Percentiles rank a stretch among this genome's conserved stretches.
These are phyloP conservation scores for Chlorella ohadii DNA, from an alignment of 139 green algal species.

Conservation along the genomic window DNA sequence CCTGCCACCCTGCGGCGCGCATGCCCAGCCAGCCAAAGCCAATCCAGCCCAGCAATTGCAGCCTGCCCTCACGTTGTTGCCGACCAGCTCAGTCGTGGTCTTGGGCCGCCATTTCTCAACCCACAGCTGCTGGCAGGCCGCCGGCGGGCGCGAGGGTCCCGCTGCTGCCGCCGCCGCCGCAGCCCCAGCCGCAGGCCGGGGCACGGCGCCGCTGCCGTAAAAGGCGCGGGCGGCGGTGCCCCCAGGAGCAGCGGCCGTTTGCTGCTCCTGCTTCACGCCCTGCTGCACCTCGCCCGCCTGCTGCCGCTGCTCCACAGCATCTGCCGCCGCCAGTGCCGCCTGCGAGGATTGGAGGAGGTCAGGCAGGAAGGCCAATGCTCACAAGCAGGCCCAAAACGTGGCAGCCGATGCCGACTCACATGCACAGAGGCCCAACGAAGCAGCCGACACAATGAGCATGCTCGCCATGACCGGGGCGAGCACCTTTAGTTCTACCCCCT, in stretches of 20 bases:
- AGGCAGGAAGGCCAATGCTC: too few relatives aligned
- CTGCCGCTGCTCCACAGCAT: conserved; percentile 8
- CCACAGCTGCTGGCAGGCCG: conserved; percentile 78
- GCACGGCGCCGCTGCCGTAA: background rate
- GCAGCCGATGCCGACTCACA: too few relatives aligned
- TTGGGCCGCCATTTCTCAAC: conserved; percentile 93
- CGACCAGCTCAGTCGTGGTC: conserved; percentile 84
- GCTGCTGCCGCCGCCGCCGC: background rate
- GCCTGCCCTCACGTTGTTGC: conserved; percentile 68
- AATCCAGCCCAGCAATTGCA: background rate
- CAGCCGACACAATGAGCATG: too few relatives aligned
- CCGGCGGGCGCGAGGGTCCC: background rate
- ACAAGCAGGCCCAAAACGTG: too few relatives aligned
- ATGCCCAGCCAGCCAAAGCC: background rate
- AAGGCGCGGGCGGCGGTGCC: background rate
- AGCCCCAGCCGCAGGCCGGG: background rate
- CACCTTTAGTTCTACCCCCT: too few relatives aligned
- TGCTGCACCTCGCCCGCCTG: background rate
- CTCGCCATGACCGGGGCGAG: too few relatives aligned
- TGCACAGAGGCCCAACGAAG: too few relatives aligned
- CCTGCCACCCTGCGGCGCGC: background rate
- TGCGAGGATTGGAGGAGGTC: background rate
- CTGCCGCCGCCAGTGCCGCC: background rate
- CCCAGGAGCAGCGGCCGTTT: background rate
- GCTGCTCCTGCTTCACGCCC: background rate